Evolutionary conservation across 2,329 filamentous ascomycete species (phyloP), one percentile per base, ranked within the genome.

Genomic region (Ophiostoma piceae): DNA sequence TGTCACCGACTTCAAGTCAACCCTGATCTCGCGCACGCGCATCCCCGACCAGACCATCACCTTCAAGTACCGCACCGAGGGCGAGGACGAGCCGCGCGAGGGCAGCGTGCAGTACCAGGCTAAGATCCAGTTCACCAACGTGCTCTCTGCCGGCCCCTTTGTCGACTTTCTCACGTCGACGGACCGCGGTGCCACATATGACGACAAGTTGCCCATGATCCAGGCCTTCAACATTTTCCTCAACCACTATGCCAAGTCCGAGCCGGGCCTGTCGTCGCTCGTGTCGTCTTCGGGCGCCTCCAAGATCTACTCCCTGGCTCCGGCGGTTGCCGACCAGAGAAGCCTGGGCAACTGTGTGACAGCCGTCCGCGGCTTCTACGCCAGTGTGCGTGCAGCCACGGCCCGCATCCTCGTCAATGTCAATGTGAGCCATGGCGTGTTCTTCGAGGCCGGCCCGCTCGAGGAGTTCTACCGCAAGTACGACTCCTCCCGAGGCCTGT

Each of bases 211-310:
- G 22, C 73, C 75, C 8, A 74, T 93, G 29, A 82, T 94, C 1
- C 93, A 92, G 78, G 92, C 89, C 2, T 78, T 93, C 72, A 87
- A 94, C 76, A 90, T 90, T 77, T 92, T 85, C 71, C 80, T 92
- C 1, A 79, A 79, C 54, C 77, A 81, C 69, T 75, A 77, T 47
- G 70, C 76, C 62, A 79, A 78, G 72, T 72, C 76, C 0, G 60
- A 73, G 0, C 67, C 57, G 16, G 70, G 69, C 2, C 66, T 78
- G 1, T 73, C 73, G 29, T 75, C 76, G 0, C 73, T 80, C 37
- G 79, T 78, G 1, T 60, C 74, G 7, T 73, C 72, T 43, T 16
- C 39, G 11, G 65, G 65, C 12, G 12, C 39, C 12, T 29, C n/a
- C 39, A 66, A 66, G 39, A 43, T 32, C 11, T 66, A 62, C 1